Evolutionary conservation across 2,329 filamentous ascomycete genomes (phyloP).

Genomic region (Pestalotiopsis sp.): DNA sequence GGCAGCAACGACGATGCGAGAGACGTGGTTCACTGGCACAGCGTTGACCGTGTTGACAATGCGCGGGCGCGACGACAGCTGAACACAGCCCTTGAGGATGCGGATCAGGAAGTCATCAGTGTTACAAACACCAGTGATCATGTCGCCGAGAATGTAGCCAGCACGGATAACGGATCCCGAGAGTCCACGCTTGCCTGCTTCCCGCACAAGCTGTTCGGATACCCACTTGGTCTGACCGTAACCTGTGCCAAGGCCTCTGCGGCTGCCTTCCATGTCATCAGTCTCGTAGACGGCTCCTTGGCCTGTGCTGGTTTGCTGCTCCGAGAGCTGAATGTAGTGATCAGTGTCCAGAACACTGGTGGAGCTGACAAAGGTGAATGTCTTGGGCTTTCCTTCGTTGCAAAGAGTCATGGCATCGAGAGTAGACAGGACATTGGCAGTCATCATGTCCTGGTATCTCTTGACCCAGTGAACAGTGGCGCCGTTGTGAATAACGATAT

Average conservation of each 20-base stretch:
- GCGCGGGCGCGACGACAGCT: constrained; percentile 72
- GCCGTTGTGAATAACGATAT: constrained; percentile 82
- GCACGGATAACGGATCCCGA: constrained; percentile 77
- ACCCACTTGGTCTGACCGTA: constrained; percentile 93
- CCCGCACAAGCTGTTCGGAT: constrained; percentile 68
- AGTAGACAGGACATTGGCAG: constrained; percentile 80
- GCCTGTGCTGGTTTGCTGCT: constrained; percentile 61
- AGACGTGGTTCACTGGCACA: constrained; percentile 84
- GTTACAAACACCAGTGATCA: constrained; percentile 69
- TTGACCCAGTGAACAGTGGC: constrained; percentile 82
- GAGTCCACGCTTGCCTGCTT: constrained; percentile 78
- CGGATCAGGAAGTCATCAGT: constrained; percentile 91
- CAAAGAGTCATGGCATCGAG: constrained; percentile 78
- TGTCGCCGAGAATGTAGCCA: constrained; percentile 82
- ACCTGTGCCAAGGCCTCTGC: constrained; percentile 77
- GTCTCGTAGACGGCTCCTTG: constrained; percentile 70
- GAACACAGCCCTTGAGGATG: constrained; percentile 84
- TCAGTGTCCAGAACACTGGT: constrained; percentile 83
- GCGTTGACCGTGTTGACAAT: constrained; percentile 89
- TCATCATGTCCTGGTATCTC: constrained; percentile 72
- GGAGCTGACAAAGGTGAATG: constrained; percentile 80
- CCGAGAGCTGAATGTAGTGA: constrained; percentile 76
- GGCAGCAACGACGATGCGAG: constrained; percentile 76
- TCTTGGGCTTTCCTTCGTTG: constrained; percentile 76
- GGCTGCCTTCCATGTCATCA: constrained; percentile 78